These are phyloP conservation scores for Eucalyptus decipiens DNA, from an alignment of 345 rosid genomes.

Conservation along the genomic window DNA sequence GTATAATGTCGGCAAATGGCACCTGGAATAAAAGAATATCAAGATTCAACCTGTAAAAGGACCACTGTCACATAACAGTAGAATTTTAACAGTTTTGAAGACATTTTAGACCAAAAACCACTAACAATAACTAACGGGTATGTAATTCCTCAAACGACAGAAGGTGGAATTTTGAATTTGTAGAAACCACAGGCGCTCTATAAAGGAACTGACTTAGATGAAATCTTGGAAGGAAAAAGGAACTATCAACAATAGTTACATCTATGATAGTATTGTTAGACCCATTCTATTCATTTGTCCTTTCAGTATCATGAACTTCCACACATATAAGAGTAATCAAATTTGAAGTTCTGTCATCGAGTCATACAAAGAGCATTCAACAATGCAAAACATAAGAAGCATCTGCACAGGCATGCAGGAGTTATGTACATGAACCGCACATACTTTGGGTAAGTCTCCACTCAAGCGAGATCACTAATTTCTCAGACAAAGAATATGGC, in stretches of 20 bases:
- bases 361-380: not conserved
- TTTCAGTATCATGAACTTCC: not conserved
- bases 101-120: not conserved
- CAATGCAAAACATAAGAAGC: not conserved
- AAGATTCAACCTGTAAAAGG: constrained; percentile 62
- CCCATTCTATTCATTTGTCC: not conserved
- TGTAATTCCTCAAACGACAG: not conserved
- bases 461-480: not conserved
- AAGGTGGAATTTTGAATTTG: not conserved
- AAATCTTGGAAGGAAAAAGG: not conserved
- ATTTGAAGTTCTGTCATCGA: not conserved
- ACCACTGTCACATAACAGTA: constrained; percentile 36
- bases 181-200: not conserved
- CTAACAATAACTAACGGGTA: not conserved
- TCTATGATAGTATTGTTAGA: not conserved
- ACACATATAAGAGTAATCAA: not conserved
- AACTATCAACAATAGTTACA: not conserved
- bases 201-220: not conserved
- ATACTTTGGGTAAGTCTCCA: not conserved
- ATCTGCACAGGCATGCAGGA: not conserved
- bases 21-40: constrained; percentile 85
- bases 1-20: constrained; percentile 92
- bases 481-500: not conserved
- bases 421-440: not conserved
- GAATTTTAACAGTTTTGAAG: constrained; percentile 12